Evolutionary conservation across 495 filamentous ascomycete species (phyloP).

Genomic region (Daldinia grandis): DNA sequence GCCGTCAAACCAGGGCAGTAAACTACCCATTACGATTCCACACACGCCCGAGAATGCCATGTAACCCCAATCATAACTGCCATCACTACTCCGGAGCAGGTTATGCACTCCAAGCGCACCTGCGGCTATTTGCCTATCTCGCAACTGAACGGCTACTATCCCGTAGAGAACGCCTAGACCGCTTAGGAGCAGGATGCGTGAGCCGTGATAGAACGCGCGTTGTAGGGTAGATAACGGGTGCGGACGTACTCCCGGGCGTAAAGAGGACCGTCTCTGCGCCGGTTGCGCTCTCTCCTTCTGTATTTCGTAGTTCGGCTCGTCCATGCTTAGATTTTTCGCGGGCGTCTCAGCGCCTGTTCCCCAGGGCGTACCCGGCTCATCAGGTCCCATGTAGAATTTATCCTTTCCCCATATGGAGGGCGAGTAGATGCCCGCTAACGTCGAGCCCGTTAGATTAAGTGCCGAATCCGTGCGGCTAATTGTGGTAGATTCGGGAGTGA

Average conservation of each 20-base stretch:
- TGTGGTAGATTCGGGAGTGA: conserved; percentile 40
- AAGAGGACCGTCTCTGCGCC: conserved; percentile 34
- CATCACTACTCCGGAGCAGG: conserved; percentile 51
- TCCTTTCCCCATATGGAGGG: conserved; percentile 65
- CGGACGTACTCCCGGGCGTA: conserved; percentile 19
- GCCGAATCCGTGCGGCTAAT: conserved; percentile 75
- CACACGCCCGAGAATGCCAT: conserved; percentile 81
- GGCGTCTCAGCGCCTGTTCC: conserved; percentile 76
- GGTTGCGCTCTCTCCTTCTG: conserved; percentile 40
- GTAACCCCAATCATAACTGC: conserved; percentile 69
- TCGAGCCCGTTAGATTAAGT: conserved; percentile 87
- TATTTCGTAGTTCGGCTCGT: conserved; percentile 43
- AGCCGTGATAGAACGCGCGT: conserved; percentile 48
- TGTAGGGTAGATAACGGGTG: conserved; percentile 32
- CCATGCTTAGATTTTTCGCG: conserved; percentile 42
- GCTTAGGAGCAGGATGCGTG: conserved; percentile 75
- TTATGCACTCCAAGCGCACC: conserved; percentile 66
- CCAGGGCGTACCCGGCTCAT: conserved; percentile 64
- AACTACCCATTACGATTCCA: conserved; percentile 76
- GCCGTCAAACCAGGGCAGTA: conserved; percentile 86
- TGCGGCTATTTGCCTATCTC: conserved; percentile 27
- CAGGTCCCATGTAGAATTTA: conserved; percentile 36
- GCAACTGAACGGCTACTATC: conserved; percentile 80
- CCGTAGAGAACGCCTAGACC: conserved; percentile 85
- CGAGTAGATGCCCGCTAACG: conserved; percentile 89